phyloP scores from a whole-genome alignment of 2,329 filamentous ascomycete genomes.

The Rosellinia necatrix region DNA sequence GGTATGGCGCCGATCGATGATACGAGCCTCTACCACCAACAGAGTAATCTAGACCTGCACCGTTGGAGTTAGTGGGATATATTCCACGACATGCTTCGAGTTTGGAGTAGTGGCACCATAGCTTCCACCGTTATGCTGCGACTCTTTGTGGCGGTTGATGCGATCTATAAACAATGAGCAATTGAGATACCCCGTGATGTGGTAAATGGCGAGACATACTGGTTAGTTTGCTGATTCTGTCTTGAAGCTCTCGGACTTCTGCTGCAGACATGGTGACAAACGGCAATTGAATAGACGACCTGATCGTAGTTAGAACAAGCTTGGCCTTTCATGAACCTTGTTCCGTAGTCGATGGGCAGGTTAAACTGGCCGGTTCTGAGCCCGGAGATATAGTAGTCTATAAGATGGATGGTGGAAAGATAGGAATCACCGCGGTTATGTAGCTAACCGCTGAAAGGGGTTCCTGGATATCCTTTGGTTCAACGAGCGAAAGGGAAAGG shows the following conservation, averaged over 20 bases:
- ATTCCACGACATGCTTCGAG: neutral
- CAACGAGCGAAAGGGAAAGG: slow-evolving; percentile 1
- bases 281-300: slow-evolving; percentile 20
- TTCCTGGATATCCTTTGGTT: neutral
- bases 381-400: neutral
- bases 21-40: slow-evolving; percentile 28
- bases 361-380: neutral
- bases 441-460: neutral
- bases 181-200: too few species aligned
- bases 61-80: neutral
- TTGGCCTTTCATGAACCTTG: neutral
- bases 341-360: neutral
- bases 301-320: slow-evolving; percentile 24
- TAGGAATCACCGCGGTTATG: neutral
- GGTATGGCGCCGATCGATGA: slow-evolving; percentile 39
- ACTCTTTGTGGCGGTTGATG: slow-evolving; percentile 76
- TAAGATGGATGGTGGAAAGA: neutral
- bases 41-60: slow-evolving; percentile 26
- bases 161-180: slow-evolving; percentile 59
- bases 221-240: slow-evolving; percentile 57
- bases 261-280: slow-evolving; percentile 33
- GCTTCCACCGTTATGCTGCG: slow-evolving; percentile 55
- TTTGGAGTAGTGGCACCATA: slow-evolving; percentile 29
- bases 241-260: slow-evolving; percentile 58
- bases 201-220: slow-evolving; percentile 50